Evolutionary conservation across 768 basidiomycete genomes (phyloP), one percentile per base, ranked within the genome.

Genomic region (Fomitopsis serialis): DNA sequence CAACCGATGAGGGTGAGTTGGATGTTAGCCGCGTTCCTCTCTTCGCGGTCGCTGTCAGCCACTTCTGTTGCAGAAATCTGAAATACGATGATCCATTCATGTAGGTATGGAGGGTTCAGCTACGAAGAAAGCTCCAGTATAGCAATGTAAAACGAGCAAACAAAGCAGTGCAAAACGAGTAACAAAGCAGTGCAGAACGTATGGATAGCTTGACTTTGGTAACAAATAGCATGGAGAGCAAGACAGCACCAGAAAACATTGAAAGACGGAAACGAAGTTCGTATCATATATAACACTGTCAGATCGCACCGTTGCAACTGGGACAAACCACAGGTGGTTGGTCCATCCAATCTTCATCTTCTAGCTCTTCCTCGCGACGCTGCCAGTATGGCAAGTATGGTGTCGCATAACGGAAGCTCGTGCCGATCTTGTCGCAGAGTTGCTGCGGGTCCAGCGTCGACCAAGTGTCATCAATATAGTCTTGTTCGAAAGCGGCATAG

Each of bases 371-470:
- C 35, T 24, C n/a, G 25, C 55, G 50, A 15, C 37, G 35, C 29
- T 53, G 52, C 60, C 60, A 61, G 21, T 61, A 61, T 17, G 47
- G 46, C 51, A 2, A 4, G 23, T 54, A 50, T 22, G 55, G 55
- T 35, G 43, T 24, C 29, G 60, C 60, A 36, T 54, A 45, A 2
- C 53, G 15, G 23, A 23, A 52, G 29, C 52, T 50, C 23, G 11
- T 48, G 7, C 19, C 48, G 25, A 57, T 17, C 23, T 51, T 29
- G 13, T 37, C 46, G 54, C 42, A 45, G 22, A 55, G 37, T 12
- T 8, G n/a, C 52, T 27, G 23, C 49, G 21, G 24, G 24, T 23
- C n/a, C 23, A 17, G 17, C 40, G 34, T 21, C 17, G 29, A 42
- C 22, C 2, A 2, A 12, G 23, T 15, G 2, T 35, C 49, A 10